phyloP scores from a whole-genome alignment of 23 red algal genomes.

The Rhodosorus marinus region DNA sequence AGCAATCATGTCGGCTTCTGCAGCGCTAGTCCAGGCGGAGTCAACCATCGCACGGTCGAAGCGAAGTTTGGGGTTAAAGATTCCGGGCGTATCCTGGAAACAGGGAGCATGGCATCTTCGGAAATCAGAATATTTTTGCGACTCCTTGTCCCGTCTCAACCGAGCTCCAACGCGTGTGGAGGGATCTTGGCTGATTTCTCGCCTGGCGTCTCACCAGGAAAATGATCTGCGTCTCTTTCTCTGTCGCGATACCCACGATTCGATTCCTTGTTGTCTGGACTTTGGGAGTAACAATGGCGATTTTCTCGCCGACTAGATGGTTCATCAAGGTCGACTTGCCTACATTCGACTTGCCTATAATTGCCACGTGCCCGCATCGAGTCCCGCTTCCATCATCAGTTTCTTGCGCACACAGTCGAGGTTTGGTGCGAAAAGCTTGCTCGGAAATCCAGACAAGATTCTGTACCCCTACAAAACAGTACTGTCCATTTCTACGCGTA shows the following conservation, averaged over 20 bases:
- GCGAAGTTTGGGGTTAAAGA: conserved; percentile 43
- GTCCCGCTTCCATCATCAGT: conserved; percentile 2
- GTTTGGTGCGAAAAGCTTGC: too few species aligned
- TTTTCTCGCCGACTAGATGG: conserved; percentile 55
- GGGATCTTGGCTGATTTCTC: neutral
- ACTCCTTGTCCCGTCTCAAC: too few species aligned
- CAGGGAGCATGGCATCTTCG: too few species aligned
- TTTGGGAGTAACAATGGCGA: conserved; percentile 91
- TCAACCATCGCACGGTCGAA: conserved; percentile 83
- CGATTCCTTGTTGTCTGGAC: conserved; percentile 83
- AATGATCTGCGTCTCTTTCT: conserved; percentile 42
- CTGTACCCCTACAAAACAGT: too few species aligned
- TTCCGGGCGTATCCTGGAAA: conserved; percentile 84
- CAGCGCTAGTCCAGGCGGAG: conserved; percentile 33
- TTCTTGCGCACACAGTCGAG: too few species aligned
- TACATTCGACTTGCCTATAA: conserved; percentile 85
- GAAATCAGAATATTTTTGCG: too few species aligned
- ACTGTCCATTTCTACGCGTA: too few species aligned
- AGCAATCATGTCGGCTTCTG: conserved; percentile 46
- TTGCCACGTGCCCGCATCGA: conserved; percentile 62
- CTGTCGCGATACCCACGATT: conserved; percentile 39
- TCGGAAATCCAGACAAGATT: too few species aligned
- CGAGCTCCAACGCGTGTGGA: neutral
- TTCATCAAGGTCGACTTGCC: conserved; percentile 97
- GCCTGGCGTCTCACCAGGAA: conserved; percentile 5